Conservation (phyloP, 306 rosid species). For the Cicer cuneatum region DNA sequence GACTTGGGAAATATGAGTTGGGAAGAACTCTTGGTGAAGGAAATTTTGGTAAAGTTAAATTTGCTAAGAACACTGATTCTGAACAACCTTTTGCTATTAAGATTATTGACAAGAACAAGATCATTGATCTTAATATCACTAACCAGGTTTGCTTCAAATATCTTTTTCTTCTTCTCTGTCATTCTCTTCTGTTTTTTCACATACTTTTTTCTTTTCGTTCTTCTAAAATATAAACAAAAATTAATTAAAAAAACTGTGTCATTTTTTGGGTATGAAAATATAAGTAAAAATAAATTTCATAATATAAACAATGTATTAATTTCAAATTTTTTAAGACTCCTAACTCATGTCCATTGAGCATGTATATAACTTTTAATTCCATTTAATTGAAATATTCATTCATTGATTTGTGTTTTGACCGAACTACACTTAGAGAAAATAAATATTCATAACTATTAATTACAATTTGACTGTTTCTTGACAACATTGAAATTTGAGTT, state of each 20-base stretch:
- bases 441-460: no score
- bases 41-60: conserved; percentile 86
- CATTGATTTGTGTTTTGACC: not conserved
- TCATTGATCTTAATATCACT: conserved; percentile 62
- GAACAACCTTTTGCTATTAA: conserved; percentile 73
- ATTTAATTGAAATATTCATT: not conserved
- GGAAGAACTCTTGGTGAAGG: conserved; percentile 89
- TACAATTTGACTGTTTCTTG: no score
- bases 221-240: no score
- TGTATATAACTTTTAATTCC: not conserved
- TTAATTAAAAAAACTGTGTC: no score
- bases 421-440: no score
- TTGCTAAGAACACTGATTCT: conserved; percentile 65
- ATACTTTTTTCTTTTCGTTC: no score
- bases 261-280: no score
- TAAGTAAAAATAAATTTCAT: no score
- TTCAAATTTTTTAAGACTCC: not conserved
- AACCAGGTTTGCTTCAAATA: conserved; percentile 61
- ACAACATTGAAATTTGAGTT: no score
- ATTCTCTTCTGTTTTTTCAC: not conserved
- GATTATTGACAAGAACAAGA: conserved; percentile 73
- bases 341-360: not conserved
- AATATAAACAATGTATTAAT: no score
- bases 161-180: not conserved
- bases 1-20: conserved; percentile 76